Base-by-base conservation (phyloP, 352 stramenopile species). In the Stramenopiles sp. region DNA sequence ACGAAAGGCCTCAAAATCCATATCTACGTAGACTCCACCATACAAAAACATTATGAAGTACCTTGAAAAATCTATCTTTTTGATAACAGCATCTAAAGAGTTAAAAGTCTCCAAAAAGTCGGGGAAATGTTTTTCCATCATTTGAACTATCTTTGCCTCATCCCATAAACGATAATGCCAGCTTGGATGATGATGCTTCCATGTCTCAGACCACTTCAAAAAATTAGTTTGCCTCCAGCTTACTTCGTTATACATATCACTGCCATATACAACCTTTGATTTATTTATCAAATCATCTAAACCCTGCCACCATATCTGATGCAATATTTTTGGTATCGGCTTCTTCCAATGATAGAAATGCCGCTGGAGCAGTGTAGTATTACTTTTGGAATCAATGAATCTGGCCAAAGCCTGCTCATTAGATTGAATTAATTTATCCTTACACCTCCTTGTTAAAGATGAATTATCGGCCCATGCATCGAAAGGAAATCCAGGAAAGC, bases 31-130 rank as follows among this genome's bases (percentile, higher is more conserved):
- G 1, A 78, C 71, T 14, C 71, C 71, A 33, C 71, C 71, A 78
- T 78, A 33, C 71, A 78, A 31, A 78, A 78, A 78, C 71, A 78
- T 78, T 4, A 78, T 78, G 1, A 78, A 78, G 14, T 78, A 78
- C 22, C 71, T 4, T 31, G 71, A 4, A 33, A 78, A 78, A 78
- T 78, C 71, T 4, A 78, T 78, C 14, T 78, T 78, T 78, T 78
- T 78, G 14, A 78, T 78, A 14, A 33, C 4, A 14, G 71, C 30
- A 78, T 78, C 71, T 14, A 78, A 78, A 14, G 71, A 78, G 14
- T 33, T 33, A 78, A 78, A 78, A 33, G 14, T 8, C 1, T 31
- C 14, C 22, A 33, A 33, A 33, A 78, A 78, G 22, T 78, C 30
- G 1, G 71, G 71, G 22, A 78, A 78, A 33, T 33, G 8, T 14